Conservation (phyloP, 306 rosid species). For the Vigna radiata region DNA sequence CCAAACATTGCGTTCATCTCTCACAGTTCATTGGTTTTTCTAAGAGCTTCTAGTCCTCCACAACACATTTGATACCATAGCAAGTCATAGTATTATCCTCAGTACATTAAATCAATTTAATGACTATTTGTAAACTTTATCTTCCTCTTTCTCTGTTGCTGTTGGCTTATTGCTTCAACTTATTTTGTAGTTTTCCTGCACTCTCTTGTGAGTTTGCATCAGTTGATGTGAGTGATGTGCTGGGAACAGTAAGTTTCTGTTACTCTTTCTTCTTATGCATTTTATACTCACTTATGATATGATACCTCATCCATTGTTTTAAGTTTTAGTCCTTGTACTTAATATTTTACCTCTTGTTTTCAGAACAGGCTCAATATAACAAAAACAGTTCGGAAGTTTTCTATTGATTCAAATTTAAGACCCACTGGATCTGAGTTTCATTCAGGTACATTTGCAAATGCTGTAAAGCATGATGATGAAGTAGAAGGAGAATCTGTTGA, state of each 20-base stretch:
- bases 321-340: constrained; percentile 38
- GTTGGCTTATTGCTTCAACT: constrained; percentile 46
- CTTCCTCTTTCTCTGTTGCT: constrained; percentile 18
- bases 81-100: constrained; percentile 29
- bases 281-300: constrained; percentile 37
- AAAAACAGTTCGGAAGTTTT: constrained; percentile 85
- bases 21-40: constrained; percentile 22
- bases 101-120: constrained; percentile 16
- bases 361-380: constrained; percentile 98
- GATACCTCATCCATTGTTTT: constrained; percentile 30
- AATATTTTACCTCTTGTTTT: constrained; percentile 52
- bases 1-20: constrained; percentile 12
- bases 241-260: constrained; percentile 94
- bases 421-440: constrained; percentile 88
- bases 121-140: constrained; percentile 24
- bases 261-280: constrained; percentile 40
- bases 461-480: constrained; percentile 89
- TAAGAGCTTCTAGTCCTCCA: neutral
- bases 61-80: constrained; percentile 5
- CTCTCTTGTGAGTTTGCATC: constrained; percentile 99
- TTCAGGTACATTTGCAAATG: constrained; percentile 65
- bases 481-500: constrained; percentile 71
- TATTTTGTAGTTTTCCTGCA: constrained; percentile 81
- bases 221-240: constrained; percentile 84
- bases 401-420: constrained; percentile 77